Conservation (phyloP, 73 alveolate genomes). For the Effrenium voratum region DNA sequence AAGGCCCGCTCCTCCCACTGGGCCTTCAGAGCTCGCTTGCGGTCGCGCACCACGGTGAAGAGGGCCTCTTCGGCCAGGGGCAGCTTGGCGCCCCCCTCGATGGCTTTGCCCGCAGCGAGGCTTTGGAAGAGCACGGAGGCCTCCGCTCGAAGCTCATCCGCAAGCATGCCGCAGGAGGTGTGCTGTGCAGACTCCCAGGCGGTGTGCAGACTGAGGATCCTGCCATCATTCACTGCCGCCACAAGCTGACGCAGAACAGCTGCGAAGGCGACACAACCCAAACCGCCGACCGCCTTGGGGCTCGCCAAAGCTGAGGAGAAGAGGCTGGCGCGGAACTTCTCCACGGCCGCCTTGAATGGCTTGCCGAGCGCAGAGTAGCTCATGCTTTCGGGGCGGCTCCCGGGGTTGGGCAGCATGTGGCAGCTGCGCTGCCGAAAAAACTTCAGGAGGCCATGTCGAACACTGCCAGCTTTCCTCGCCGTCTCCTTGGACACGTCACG, state of each 20-base stretch:
- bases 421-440: constrained; percentile 90
- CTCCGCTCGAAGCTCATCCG: constrained; percentile 62
- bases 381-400: constrained; percentile 23
- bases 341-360: constrained; percentile 33
- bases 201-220: constrained; percentile 81
- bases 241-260: constrained; percentile 56
- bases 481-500: constrained; percentile 68
- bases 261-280: constrained; percentile 82
- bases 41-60: constrained; percentile 82
- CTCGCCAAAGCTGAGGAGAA: constrained; percentile 55
- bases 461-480: constrained; percentile 62
- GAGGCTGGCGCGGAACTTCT: constrained; percentile 73
- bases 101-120: constrained; percentile 53
- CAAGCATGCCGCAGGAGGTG: constrained; percentile 53
- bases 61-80: constrained; percentile 82
- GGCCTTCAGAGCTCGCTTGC: constrained; percentile 66
- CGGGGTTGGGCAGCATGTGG: constrained; percentile 52
- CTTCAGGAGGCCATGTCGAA: constrained; percentile 86
- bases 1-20: constrained; percentile 94
- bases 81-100: constrained; percentile 64
- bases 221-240: constrained; percentile 79
- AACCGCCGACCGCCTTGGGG: constrained; percentile 16
- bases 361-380: neutral
- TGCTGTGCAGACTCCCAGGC: constrained; percentile 92
- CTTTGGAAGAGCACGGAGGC: constrained; percentile 53